Conservation (phyloP, 2,329 filamentous ascomycete genomes). For the Verticillium longisporum region DNA sequence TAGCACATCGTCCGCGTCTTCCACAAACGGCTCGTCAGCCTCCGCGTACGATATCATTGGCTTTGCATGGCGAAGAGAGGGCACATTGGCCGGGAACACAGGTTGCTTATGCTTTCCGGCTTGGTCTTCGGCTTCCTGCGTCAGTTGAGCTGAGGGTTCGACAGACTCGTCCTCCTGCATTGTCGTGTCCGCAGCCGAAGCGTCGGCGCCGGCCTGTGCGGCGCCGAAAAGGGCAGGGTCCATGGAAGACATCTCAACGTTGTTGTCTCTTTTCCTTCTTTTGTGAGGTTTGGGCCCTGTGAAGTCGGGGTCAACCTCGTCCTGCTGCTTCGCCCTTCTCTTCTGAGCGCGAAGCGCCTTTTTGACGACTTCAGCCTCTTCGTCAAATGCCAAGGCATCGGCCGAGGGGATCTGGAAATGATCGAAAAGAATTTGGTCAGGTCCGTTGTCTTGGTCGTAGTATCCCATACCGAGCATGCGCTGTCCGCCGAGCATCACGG, state of each 20-base stretch:
- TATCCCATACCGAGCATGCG: conserved; percentile 53
- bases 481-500: conserved; percentile 35
- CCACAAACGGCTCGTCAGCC: conserved; percentile 30
- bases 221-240: conserved; percentile 44
- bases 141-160: conserved; percentile 7
- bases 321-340: conserved; percentile 43
- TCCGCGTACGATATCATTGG: conserved; percentile 45
- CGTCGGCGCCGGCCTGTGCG: too few relatives aligned
- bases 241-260: conserved; percentile 27
- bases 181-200: conserved; percentile 10
- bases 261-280: conserved; percentile 23
- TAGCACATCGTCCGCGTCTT: conserved; percentile 35
- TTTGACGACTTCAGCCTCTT: conserved; percentile 47
- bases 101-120: not conserved
- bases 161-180: conserved; percentile 11
- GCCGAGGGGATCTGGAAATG: conserved; percentile 47
- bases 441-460: conserved; percentile 51
- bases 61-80: conserved; percentile 44
- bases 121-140: conserved; percentile 1
- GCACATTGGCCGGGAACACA: conserved; percentile 29
- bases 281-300: conserved; percentile 31
- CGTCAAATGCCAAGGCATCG: conserved; percentile 32
- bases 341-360: conserved; percentile 48
- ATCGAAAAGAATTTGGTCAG: conserved; percentile 53
- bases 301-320: conserved; percentile 50